phyloP scores from a whole-genome alignment of 495 filamentous ascomycete species.

The Echria macrotheca region DNA sequence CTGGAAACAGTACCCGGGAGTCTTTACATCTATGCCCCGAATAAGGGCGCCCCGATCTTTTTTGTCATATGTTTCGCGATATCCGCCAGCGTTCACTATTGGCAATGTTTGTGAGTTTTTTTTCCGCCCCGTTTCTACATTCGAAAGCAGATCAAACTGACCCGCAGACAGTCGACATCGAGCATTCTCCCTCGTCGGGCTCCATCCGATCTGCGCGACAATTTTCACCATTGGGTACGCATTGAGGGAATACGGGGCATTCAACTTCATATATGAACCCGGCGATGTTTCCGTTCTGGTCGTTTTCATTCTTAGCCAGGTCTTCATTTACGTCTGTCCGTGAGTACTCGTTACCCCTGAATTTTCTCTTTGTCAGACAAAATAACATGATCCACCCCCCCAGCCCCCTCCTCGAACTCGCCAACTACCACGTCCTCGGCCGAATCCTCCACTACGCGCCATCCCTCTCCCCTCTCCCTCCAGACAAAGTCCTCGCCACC shows the following conservation, averaged over 20 bases:
- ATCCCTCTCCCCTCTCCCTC: slow-evolving; percentile 24
- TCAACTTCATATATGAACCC: slow-evolving; percentile 28
- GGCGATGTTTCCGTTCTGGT: slow-evolving; percentile 6
- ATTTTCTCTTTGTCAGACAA: neutral
- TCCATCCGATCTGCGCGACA: slow-evolving; percentile 22
- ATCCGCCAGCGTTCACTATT: slow-evolving; percentile 24
- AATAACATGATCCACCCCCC: neutral
- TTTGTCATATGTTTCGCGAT: slow-evolving; percentile 20
- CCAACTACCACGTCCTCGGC: slow-evolving; percentile 37
- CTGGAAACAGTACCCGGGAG: slow-evolving; percentile 20
- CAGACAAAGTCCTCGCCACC: slow-evolving; percentile 21
- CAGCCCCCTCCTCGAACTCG: slow-evolving; percentile 35
- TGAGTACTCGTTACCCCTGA: slow-evolving; percentile 13
- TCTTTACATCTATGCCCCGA: slow-evolving; percentile 30
- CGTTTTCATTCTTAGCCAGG: slow-evolving; percentile 26
- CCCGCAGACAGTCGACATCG: slow-evolving; percentile 23
- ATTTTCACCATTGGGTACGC: slow-evolving; percentile 28
- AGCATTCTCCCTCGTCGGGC: slow-evolving; percentile 22
- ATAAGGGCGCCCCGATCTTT: slow-evolving; percentile 24
- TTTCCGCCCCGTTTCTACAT: neutral
- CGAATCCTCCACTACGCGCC: slow-evolving; percentile 34
- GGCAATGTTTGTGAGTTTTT: slow-evolving; percentile 28
- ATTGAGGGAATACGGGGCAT: slow-evolving; percentile 25
- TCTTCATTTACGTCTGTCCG: slow-evolving; percentile 32
- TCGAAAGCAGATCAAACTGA: neutral